Base-by-base conservation (phyloP, 1,284 basidiomycete species). In the Earliella scabrosa region DNA sequence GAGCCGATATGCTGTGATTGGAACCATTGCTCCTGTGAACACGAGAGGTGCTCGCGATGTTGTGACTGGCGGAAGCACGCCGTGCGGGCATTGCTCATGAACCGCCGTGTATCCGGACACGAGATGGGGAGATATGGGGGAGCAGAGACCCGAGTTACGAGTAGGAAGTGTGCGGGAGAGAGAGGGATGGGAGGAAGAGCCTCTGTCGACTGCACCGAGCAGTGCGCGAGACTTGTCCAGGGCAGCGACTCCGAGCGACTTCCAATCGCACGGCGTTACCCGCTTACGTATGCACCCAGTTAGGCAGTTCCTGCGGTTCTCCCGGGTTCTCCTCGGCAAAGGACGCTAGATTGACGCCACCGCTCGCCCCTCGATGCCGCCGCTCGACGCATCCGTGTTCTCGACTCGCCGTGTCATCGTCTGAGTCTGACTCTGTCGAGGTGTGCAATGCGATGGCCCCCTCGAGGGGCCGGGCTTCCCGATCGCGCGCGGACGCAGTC, bases 1-100 rank as follows among this genome's bases (percentile, higher is more conserved):
- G 75, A 32, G 67, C 70, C 41, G 68, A 66, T 71, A 74, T 53
- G 66, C 75, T 70, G 59, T 81, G 75, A 52, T 79, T 75, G 6
- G 80, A 82, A 47, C 82, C 80, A 63, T 80, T 82, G 64, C 73
- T 81, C 66, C 73, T 75, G 57, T 82, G 81, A 1, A 73, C 72
- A 56, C 78, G 72, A n/a, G 70, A 70, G 2, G 71, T 61, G 29
- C 58, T 63, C 39, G 56, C 60, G 16, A 72, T 63, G 31, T 67
- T 58, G 32, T 73, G 71, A 18, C 74, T 68, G 24, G 79, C 79
- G 32, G 79, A 81, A n/a, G 77, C 70, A 63, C 81, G 79, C 64
- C 79, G 78, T 54, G 67, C 65, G 48, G 78, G 78, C 75, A 78
- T 77, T 59, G 63, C 63, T 58, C 60, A 60, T 61, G 46, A 51